Percentiles rank a stretch among this genome's conserved stretches.
Evolutionary conservation across 176 grass and related monocot genomes (phyloP).

Genomic region (Calamus simplicifolius): DNA sequence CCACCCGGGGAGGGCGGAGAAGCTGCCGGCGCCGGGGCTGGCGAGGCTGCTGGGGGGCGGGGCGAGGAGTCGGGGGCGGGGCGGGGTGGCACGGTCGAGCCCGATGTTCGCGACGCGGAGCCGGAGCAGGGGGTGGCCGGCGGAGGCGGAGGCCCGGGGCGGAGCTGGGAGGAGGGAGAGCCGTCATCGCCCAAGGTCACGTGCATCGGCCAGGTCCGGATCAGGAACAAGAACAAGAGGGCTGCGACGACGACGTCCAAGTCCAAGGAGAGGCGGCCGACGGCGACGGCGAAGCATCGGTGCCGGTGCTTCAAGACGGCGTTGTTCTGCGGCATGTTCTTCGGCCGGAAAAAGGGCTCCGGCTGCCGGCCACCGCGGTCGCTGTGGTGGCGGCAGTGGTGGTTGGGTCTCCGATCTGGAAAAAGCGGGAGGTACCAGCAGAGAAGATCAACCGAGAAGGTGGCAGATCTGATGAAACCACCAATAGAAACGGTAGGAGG

Average conservation of each 20-base stretch:
- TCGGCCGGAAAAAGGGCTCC: neutral
- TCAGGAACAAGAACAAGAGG: slow-evolving; percentile 43
- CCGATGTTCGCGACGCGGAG: slow-evolving; percentile 47
- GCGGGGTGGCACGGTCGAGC: slow-evolving; percentile 21
- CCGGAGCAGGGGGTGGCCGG: slow-evolving; percentile 26
- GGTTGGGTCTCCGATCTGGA: slow-evolving; percentile 1
- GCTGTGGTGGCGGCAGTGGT: slow-evolving; percentile 3
- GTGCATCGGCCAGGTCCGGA: slow-evolving; percentile 88
- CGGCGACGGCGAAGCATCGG: slow-evolving; percentile 8
- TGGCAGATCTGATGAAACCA: slow-evolving; percentile 5
- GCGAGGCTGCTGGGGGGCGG: slow-evolving; percentile 52
- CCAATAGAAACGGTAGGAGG: too few species aligned
- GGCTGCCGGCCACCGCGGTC: neutral
- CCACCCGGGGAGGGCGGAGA: slow-evolving; percentile 45
- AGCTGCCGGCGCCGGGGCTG: slow-evolving; percentile 35
- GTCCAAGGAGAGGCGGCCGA: neutral
- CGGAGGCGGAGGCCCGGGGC: neutral
- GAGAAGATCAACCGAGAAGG: neutral
- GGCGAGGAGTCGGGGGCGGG: slow-evolving; percentile 32
- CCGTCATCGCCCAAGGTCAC: slow-evolving; percentile 73
- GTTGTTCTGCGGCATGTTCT: slow-evolving; percentile 49
- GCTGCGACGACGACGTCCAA: slow-evolving; percentile 1
- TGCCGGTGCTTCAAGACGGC: slow-evolving; percentile 63
- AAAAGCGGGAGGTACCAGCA: neutral
- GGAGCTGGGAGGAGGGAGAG: slow-evolving; percentile 27